Base-by-base conservation (phyloP, 2,329 filamentous ascomycete species). In the Ramularia endophylla region DNA sequence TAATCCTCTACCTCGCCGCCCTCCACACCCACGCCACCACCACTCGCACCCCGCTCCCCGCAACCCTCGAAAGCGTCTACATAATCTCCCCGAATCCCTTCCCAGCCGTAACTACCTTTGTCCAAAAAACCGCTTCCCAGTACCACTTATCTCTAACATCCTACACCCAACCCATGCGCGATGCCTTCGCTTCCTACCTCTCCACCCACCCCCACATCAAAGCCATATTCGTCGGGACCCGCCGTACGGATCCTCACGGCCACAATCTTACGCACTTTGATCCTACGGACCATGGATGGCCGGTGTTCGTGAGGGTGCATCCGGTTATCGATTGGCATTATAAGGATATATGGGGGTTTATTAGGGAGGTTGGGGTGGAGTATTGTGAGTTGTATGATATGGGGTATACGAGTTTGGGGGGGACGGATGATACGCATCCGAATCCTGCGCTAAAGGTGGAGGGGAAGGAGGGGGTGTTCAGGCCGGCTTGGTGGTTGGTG, bases 271-370 rank as follows among this genome's bases (percentile, higher is more conserved):
- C 77, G 28, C 80, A 85, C 65, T 97, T 97, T 60, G 86, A 94
- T 60, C 77, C 75, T 37, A 98, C 92, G 4, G 92, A 97, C 65
- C 71, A 76, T 27, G 88, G 83, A 2, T 98, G 92, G 92, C 92
- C 92, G 27, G 69, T 74, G 31, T 95, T 97, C 58, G 89, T 97
- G 81, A 79, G 92, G 44, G 75, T 97, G 46, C 88, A 98, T 65
- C 90, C 92, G 0, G 85, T 98, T 8, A 89, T 98, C 59, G 92
- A 98, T 65, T 98, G 92, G 92, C 87, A 92, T 63, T 95, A 95
- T 64, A 78, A 80, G 8, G 90, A 97, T 63, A 90, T 97, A 40
- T 97, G 92, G 92, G 79, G 81, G 13, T 92, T 94, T 60, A 84
- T 94, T 47, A 77, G 83, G 20, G 80, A 85, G 57, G 68, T 97